Base-by-base conservation (phyloP, 2,329 filamentous ascomycete species). In the Fusarium chlamydosporum region DNA sequence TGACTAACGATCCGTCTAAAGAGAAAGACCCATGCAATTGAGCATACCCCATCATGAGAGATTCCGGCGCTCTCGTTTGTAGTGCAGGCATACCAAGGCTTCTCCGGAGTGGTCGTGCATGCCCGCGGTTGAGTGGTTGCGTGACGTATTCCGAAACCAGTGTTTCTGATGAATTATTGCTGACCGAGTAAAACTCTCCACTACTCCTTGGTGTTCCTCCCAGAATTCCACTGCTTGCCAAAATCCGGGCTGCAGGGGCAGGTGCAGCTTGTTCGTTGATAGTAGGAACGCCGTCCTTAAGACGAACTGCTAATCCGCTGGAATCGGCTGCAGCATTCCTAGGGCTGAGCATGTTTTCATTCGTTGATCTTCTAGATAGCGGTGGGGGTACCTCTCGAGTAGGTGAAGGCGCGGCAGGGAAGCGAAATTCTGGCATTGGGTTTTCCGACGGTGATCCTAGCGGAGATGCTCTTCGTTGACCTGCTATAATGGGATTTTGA, bases 31-130 rank as follows among this genome's bases (percentile, higher is more conserved):
- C 96, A 78, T 93, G 92, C 4, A 98, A 88, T 74, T 99, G 96
- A 4, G 93, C 95, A 79, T 97, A 99, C 1, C 94, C 96, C 96
- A 99, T 99, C 89, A 99, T 96, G 55, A 99, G 82, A 2, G 91
- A 90, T 77, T 98, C 94, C 1, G 92, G 89, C 38, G 83, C 77
- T 72, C 81, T 83, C 40, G 82, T 76, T 46, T 82, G 81, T 65
- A 81, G 80, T 61, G 78, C 78, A 63, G 78, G 74, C 56, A 85
- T 74, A 52, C 79, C 81, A 29, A 86, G 84, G 63, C 79, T 80
- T 50, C 82, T 80, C 59, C 86, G 82, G 15, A 84, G 74, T 29
- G 85, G 81, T 27, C 81, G 77, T 42, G 71, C 76, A 13, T 79
- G 75, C 3, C 76, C 73, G 52, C 81, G 72, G 31, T 65, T 26